phyloP scores from a whole-genome alignment of 768 basidiomycete genomes.

The Russula vinacea region DNA sequence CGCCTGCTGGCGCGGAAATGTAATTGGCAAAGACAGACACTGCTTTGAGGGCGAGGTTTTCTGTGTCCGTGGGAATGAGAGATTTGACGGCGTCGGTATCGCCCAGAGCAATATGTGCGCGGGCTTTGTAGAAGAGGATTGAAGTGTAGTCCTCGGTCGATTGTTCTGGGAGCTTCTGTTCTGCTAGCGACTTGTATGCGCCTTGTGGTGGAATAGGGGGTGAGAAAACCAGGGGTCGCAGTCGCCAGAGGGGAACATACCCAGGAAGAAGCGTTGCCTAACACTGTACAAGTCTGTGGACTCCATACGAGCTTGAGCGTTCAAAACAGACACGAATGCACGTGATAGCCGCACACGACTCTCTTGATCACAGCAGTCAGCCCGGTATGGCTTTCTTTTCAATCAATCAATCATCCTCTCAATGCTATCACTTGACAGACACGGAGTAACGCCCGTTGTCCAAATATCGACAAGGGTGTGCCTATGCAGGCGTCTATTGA shows the following conservation, averaged over 20 bases:
- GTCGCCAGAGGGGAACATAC: slow-evolving; percentile 36
- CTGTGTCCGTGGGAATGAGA: slow-evolving; percentile 54
- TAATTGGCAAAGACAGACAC: slow-evolving; percentile 72
- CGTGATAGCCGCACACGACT: not conserved
- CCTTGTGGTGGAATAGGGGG: slow-evolving; percentile 39
- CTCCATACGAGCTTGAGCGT: slow-evolving; percentile 41
- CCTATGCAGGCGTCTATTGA: slow-evolving; percentile 69
- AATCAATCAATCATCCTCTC: not conserved
- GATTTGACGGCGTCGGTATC: slow-evolving; percentile 54
- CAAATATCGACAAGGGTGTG: not conserved
- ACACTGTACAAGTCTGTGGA: slow-evolving; percentile 64
- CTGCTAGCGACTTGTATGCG: slow-evolving; percentile 62
- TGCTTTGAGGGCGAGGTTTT: slow-evolving; percentile 68
- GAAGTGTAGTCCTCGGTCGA: slow-evolving; percentile 62
- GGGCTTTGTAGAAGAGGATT: slow-evolving; percentile 71
- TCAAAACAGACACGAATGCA: not conserved
- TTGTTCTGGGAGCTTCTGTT: slow-evolving; percentile 54
- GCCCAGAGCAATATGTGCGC: slow-evolving; percentile 70
- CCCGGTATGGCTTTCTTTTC: not conserved
- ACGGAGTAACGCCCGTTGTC: not conserved
- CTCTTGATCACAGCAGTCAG: not conserved
- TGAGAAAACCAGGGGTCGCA: not conserved
- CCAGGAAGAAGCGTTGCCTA: slow-evolving; percentile 75
- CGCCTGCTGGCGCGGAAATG: slow-evolving; percentile 43
- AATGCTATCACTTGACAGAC: not conserved